phyloP scores from a whole-genome alignment of 108 stramenopile species.

The Nitzschia inconspicua region DNA sequence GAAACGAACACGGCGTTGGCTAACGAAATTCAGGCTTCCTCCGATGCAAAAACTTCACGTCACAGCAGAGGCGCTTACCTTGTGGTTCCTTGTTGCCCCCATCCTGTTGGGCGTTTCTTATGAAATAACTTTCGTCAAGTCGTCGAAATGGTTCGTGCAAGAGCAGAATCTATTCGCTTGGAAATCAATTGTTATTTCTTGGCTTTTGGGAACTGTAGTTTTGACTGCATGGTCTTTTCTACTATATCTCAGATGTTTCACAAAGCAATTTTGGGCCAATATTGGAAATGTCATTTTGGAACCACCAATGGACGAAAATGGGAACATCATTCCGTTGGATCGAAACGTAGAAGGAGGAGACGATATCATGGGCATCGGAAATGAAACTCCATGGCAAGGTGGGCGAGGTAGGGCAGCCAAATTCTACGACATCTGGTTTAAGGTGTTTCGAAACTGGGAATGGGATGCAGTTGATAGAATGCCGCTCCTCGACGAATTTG shows the following conservation, averaged over 20 bases:
- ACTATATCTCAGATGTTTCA: constrained; percentile 55
- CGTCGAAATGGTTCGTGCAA: constrained; percentile 27
- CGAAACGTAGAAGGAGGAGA: constrained; percentile 1
- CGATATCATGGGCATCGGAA: not conserved
- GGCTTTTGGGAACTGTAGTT: constrained; percentile 57
- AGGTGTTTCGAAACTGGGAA: constrained; percentile 51
- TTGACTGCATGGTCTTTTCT: constrained; percentile 63
- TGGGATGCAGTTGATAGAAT: constrained; percentile 69
- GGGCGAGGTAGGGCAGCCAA: constrained; percentile 50
- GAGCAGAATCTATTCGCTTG: constrained; percentile 11
- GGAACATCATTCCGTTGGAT: constrained; percentile 20
- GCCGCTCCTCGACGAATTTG: constrained; percentile 53
- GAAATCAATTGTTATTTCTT: constrained; percentile 19
- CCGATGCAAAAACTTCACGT: constrained; percentile 41
- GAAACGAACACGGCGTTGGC: constrained; percentile 26
- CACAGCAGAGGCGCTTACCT: constrained; percentile 24
- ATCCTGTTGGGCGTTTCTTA: constrained; percentile 59
- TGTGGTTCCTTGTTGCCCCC: constrained; percentile 63
- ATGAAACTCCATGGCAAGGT: constrained; percentile 74
- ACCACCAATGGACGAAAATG: constrained; percentile 35
- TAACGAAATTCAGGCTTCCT: constrained; percentile 36
- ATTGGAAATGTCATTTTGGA: constrained; percentile 38
- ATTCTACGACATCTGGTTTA: constrained; percentile 42
- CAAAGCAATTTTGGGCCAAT: constrained; percentile 57
- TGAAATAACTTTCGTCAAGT: constrained; percentile 43